Evolutionary conservation across 208 protist genomes (phyloP), one percentile per base, ranked within the genome.

Genomic region (Porcisia deanei): DNA sequence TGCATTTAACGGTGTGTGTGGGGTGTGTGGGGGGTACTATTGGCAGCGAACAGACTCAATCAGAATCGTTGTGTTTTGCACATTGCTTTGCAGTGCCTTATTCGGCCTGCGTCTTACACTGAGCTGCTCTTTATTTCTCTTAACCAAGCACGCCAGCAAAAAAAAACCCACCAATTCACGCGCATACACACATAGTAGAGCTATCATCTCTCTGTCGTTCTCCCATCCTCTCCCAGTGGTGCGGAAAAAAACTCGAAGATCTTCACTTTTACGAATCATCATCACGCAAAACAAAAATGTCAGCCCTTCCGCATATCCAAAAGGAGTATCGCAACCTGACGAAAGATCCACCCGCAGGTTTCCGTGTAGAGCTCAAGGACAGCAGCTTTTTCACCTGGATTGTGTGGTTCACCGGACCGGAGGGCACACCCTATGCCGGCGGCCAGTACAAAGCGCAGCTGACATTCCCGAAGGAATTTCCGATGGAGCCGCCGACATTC

Each of bases 381-480:
- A 92, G 88, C 60, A 90, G 97, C 77, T 77, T 98, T 39, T 99
- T 91, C 80, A 78, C 91, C 12, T 99, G 97, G 97, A 93, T 79
- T 47, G 88, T 98, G 57, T 98, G 94, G 94, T 94, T 98, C 72
- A 82, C 85, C 9, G 92, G 93, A 0, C 94, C 95, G 7, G 79
- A 92, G 68, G 95, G 91, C 25, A 98, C 95, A 9, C 87, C 92
- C 0, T 98, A 98, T 81, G 85, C 84, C 10, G 85, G 93, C 1
- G 98, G 97, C 16, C 82, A 98, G 58, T 99, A 98, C 88, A 91
- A 95, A 68, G 94, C 97, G 10, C 79, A 82, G 14, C 73, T 99
- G 45, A 89, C 79, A 1, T 99, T 99, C 84, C 94, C 98, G 8
- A 89, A 94, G 45, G 97, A 98, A 57, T 99, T 99, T 77, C 99